A percentile compares a stretch with the other conserved stretches of the same genome.
Conservation (phyloP, 208 protist species). For the Tritrichomonas musculus region DNA sequence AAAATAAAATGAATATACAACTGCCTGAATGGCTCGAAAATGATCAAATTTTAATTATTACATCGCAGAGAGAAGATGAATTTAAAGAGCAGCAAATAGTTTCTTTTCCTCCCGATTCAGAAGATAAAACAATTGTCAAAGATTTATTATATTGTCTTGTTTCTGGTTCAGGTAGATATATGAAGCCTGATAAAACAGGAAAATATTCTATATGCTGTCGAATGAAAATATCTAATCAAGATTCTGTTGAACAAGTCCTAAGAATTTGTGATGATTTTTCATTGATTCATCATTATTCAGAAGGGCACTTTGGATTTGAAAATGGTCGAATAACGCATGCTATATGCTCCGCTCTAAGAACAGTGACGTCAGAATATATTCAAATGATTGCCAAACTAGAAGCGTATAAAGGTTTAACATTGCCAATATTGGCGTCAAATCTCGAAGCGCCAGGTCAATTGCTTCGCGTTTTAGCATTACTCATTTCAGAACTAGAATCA, state of each 20-base stretch:
- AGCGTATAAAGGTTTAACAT: background rate
- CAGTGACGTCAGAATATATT: background rate
- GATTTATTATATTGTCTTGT: slow-evolving; percentile 1
- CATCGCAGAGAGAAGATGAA: background rate
- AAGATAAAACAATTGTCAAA: background rate
- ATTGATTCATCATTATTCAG: background rate
- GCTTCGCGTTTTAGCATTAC: background rate
- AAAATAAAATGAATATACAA: background rate
- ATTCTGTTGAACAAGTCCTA: background rate
- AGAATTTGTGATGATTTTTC: background rate
- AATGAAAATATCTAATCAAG: too few relatives aligned
- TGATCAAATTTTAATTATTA: background rate
- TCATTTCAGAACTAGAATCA: background rate
- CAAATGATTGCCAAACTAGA: background rate
- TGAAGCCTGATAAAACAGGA: background rate
- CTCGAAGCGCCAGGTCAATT: background rate
- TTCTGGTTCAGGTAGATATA: background rate
- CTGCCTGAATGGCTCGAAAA: background rate
- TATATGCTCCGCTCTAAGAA: background rate
- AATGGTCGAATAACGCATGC: background rate
- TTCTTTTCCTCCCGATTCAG: background rate
- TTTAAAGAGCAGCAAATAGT: too few relatives aligned
- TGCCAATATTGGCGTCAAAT: background rate
- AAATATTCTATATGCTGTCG: background rate
- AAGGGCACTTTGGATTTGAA: background rate